These are phyloP conservation scores for Tuber melanosporum DNA, from an alignment of 495 filamentous ascomycete species.

Conservation along the genomic window DNA sequence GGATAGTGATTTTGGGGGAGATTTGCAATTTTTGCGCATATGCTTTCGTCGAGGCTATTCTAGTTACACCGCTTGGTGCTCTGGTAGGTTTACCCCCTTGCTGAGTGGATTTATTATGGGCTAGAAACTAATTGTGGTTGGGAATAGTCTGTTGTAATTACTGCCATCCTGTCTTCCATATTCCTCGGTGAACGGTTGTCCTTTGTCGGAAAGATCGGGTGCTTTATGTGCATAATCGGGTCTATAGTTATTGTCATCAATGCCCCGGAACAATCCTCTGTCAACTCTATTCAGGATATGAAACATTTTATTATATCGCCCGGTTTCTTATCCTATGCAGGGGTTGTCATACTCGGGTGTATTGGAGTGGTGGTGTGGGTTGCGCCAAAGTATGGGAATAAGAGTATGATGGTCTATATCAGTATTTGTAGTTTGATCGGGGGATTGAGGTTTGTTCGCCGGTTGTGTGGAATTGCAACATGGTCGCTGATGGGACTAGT, in stretches of 20 bases:
- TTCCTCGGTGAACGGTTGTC: conserved; percentile 94
- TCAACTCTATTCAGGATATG: conserved; percentile 87
- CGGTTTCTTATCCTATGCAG: conserved; percentile 78
- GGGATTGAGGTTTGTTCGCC: conserved; percentile 54
- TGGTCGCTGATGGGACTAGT: conserved; percentile 41
- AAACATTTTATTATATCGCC: conserved; percentile 79
- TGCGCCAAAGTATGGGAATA: conserved; percentile 86
- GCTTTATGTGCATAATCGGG: conserved; percentile 89
- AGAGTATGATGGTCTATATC: conserved; percentile 95
- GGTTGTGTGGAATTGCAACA: background rate
- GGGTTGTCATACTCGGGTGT: conserved; percentile 70
- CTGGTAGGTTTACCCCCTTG: conserved; percentile 44
- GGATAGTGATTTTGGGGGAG: conserved; percentile 77
- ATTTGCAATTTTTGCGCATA: conserved; percentile 97
- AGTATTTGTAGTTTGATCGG: conserved; percentile 92
- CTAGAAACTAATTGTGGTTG: conserved; percentile 14
- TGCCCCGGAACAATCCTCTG: conserved; percentile 77
- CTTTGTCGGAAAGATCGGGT: conserved; percentile 92
- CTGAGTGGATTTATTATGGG: background rate
- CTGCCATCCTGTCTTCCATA: conserved; percentile 85
- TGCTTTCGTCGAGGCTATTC: conserved; percentile 91
- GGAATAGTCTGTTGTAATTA: conserved; percentile 71
- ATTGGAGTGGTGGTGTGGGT: conserved; percentile 70
- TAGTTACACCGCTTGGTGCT: conserved; percentile 93
- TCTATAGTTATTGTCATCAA: conserved; percentile 92